A percentile compares a stretch with the other conserved stretches of the same genome.
Conservation (phyloP, 2,329 filamentous ascomycete genomes). For the Talaromyces sp. region DNA sequence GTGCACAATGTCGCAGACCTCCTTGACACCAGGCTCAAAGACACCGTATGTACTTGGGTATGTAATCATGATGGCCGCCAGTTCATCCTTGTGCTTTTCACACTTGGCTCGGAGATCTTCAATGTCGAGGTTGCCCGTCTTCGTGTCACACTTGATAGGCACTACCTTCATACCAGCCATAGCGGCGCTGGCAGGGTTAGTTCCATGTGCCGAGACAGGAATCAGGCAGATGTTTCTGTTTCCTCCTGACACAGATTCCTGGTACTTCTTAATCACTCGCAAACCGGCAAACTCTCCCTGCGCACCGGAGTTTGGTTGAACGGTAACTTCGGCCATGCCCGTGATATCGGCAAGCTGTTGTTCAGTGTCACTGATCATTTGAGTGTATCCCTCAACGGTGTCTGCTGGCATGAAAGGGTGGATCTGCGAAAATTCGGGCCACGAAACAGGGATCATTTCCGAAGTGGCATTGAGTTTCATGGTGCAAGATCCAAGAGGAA, state of each 20-base stretch:
- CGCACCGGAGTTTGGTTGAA: conserved; percentile 93
- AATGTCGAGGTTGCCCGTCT: conserved; percentile 85
- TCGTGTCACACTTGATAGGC: conserved; percentile 80
- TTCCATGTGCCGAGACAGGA: conserved; percentile 90
- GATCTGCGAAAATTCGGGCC: conserved; percentile 67
- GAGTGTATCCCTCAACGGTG: conserved; percentile 61
- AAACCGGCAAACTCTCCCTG: conserved; percentile 93
- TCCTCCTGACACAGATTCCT: conserved; percentile 57
- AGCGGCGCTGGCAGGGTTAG: conserved; percentile 88
- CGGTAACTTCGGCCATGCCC: conserved; percentile 79
- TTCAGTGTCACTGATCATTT: conserved; percentile 67
- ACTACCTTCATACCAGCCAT: conserved; percentile 96
- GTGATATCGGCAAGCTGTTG: conserved; percentile 75
- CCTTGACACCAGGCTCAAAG: conserved; percentile 83
- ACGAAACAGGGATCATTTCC: conserved; percentile 83
- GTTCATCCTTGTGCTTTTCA: conserved; percentile 75
- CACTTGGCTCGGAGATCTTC: conserved; percentile 81
- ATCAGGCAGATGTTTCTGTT: conserved; percentile 89
- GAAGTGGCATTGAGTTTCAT: conserved; percentile 97
- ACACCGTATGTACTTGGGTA: conserved; percentile 95
- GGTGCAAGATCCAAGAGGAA: conserved; percentile 90
- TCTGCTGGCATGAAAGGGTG: conserved; percentile 71
- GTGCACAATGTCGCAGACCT: conserved; percentile 80
- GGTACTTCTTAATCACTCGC: conserved; percentile 79
- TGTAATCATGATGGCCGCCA: conserved; percentile 93